Percentiles rank a stretch among this genome's conserved stretches.
These are phyloP conservation scores for Daldinia concentrica DNA, from an alignment of 495 filamentous ascomycete genomes.

Conservation along the genomic window DNA sequence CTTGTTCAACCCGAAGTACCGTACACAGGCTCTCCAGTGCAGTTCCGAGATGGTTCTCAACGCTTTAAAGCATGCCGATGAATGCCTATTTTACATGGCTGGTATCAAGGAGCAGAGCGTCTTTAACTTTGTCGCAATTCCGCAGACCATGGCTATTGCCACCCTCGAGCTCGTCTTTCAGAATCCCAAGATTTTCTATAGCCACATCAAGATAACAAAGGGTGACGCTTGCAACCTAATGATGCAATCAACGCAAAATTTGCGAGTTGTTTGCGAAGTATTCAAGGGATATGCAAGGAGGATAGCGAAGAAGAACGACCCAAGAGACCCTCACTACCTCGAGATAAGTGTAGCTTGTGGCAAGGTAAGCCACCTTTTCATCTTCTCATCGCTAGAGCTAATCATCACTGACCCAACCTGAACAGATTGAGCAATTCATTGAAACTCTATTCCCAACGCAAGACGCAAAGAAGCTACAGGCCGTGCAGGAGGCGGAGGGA, in stretches of 20 bases:
- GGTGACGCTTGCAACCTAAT: conserved; percentile 92
- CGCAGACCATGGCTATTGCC: conserved; percentile 98
- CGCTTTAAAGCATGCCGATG: conserved; percentile 84
- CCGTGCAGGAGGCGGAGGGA: conserved; percentile 42
- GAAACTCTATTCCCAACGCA: conserved; percentile 88
- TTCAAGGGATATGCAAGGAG: conserved; percentile 79
- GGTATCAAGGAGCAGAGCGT: conserved; percentile 95
- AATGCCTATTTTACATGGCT: conserved; percentile 97
- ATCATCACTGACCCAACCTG: conserved; percentile 13
- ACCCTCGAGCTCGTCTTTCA: conserved; percentile 91
- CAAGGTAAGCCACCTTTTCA: conserved; percentile 66
- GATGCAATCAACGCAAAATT: conserved; percentile 90
- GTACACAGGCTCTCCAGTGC: conserved; percentile 83
- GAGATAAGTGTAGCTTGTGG: conserved; percentile 91
- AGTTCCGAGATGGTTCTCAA: conserved; percentile 95
- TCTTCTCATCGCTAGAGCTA: neutral
- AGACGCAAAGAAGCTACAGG: conserved; percentile 57
- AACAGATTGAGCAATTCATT: conserved; percentile 95
- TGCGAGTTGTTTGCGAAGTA: conserved; percentile 77
- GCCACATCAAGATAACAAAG: conserved; percentile 95
- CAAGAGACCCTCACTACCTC: conserved; percentile 91
- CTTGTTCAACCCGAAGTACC: conserved; percentile 82
- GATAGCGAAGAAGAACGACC: conserved; percentile 95
- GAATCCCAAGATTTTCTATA: conserved; percentile 86
- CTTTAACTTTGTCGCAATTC: conserved; percentile 99